phyloP scores from a whole-genome alignment of 192 early-diverging fungal genomes.

The Linnemannia exigua region DNA sequence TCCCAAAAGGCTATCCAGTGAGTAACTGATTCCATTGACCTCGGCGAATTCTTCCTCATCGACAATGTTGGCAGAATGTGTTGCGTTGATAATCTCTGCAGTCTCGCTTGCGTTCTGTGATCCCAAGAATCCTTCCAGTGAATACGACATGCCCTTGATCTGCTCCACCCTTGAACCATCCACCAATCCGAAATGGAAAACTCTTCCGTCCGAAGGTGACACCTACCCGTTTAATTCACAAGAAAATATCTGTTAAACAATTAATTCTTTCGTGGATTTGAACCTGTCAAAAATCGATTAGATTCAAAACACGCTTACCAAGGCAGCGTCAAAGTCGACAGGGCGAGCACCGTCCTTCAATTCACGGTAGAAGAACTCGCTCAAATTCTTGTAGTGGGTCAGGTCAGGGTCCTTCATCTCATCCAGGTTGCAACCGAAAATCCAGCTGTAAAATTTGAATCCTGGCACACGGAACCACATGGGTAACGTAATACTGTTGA shows the following conservation, averaged over 20 bases:
- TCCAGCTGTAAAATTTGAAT: constrained; percentile 83
- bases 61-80: constrained; percentile 74
- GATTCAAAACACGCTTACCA: constrained; percentile 61
- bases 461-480: constrained; percentile 77
- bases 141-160: constrained; percentile 96
- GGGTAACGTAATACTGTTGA: constrained; percentile 90
- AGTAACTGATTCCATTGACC: constrained; percentile 89
- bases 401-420: constrained; percentile 94
- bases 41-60: constrained; percentile 90
- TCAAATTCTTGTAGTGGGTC: constrained; percentile 84
- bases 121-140: constrained; percentile 89
- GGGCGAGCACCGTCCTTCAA: constrained; percentile 84
- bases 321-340: constrained; percentile 71
- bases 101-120: constrained; percentile 42
- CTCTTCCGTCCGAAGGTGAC: constrained; percentile 91
- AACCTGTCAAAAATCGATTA: too few species aligned
- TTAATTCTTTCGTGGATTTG: background rate
- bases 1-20: constrained; percentile 82
- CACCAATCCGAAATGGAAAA: constrained; percentile 92
- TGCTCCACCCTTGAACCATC: constrained; percentile 86
- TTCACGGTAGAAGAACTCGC: constrained; percentile 94
- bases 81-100: constrained; percentile 61
- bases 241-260: background rate
- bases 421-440: constrained; percentile 93
- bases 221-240: constrained; percentile 70